Percentiles rank a stretch among this genome's conserved stretches.
Conservation (phyloP, 352 stramenopile species). For the Globisporangium spinosum region DNA sequence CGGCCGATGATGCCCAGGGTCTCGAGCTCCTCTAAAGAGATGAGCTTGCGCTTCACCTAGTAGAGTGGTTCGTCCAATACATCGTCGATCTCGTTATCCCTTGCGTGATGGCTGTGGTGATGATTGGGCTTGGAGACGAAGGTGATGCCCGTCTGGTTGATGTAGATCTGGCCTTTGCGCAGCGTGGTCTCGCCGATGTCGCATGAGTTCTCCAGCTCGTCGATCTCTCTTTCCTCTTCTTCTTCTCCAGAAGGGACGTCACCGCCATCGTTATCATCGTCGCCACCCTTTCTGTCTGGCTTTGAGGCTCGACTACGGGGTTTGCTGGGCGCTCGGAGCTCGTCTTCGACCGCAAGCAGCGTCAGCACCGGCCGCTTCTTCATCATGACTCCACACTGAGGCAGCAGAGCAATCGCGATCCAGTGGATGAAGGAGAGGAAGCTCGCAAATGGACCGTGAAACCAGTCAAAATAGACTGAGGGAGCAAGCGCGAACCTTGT, state of each 20-base stretch:
- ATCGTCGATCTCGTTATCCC: constrained; percentile 19
- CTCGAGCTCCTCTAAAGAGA: constrained; percentile 53
- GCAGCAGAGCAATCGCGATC: too few relatives aligned
- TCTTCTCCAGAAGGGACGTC: constrained; percentile 17
- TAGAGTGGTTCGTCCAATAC: constrained; percentile 11
- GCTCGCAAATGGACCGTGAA: not conserved
- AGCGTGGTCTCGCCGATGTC: constrained; percentile 74
- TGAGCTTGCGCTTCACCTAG: constrained; percentile 18
- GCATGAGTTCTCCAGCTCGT: constrained; percentile 61
- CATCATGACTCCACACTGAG: constrained; percentile 4
- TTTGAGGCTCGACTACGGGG: not conserved
- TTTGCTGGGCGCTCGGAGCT: constrained; percentile 14
- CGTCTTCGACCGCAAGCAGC: constrained; percentile 20
- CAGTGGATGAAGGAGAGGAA: not conserved
- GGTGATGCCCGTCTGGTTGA: constrained; percentile 62
- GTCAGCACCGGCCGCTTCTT: constrained; percentile 22
- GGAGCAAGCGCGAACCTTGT: not conserved
- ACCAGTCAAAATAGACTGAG: not conserved
- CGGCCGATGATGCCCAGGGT: constrained; percentile 49
- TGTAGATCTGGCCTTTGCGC: constrained; percentile 57
- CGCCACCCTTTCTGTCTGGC: constrained; percentile 9
- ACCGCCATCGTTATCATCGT: constrained; percentile 12
- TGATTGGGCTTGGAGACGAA: constrained; percentile 29
- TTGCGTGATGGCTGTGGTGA: not conserved
- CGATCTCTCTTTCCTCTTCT: constrained; percentile 17